phyloP scores from a whole-genome alignment of 73 alveolate species.

The Paramecium sonneborni region DNA sequence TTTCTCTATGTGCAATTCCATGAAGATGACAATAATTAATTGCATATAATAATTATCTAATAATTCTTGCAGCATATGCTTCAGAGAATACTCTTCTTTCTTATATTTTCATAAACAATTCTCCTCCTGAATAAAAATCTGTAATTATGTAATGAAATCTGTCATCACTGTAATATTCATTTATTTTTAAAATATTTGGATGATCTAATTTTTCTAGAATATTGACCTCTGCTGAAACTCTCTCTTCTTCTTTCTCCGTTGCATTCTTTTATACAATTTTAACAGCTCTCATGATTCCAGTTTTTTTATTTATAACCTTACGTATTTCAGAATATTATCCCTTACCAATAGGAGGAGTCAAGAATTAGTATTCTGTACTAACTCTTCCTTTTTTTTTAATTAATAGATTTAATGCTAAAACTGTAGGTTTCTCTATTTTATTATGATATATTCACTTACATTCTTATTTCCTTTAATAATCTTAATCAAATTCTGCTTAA shows the following conservation, averaged over 20 bases:
- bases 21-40: slow-evolving; percentile 80
- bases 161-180: slow-evolving; percentile 62
- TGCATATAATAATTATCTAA: slow-evolving; percentile 74
- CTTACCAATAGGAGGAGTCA: slow-evolving; percentile 55
- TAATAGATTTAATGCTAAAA: background rate
- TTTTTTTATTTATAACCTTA: slow-evolving; percentile 40
- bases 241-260: slow-evolving; percentile 35
- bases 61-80: slow-evolving; percentile 60
- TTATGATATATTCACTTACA: background rate
- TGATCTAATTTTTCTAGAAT: slow-evolving; percentile 56
- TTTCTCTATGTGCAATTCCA: slow-evolving; percentile 79
- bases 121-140: slow-evolving; percentile 71
- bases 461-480: background rate
- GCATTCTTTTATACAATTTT: slow-evolving; percentile 40
- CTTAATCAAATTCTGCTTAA: background rate
- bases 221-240: background rate
- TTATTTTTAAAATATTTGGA: slow-evolving; percentile 54
- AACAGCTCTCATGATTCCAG: slow-evolving; percentile 63
- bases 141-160: slow-evolving; percentile 57
- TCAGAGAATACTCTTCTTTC: slow-evolving; percentile 50
- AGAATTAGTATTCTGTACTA: slow-evolving; percentile 11
- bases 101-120: slow-evolving; percentile 35
- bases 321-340: slow-evolving; percentile 50
- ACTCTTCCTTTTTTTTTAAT: slow-evolving; percentile 19
- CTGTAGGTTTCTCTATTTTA: background rate